Percentiles rank a stretch among this genome's conserved stretches.
Evolutionary conservation across 2,329 filamentous ascomycete genomes (phyloP).

Genomic region (Cryphonectria nitschkei): DNA sequence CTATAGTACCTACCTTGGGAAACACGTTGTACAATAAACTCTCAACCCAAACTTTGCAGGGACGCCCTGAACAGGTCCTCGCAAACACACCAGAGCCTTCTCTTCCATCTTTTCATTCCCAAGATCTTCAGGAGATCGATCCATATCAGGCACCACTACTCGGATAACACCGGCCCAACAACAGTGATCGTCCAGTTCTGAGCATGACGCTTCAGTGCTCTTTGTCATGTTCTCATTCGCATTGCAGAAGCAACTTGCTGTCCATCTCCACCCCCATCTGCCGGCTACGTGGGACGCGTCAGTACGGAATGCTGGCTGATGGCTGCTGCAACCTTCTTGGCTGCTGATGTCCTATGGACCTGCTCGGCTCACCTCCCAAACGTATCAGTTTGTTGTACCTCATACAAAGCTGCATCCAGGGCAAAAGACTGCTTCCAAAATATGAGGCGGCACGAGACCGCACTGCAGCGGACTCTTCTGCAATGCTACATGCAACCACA

Average conservation of each 20-base stretch:
- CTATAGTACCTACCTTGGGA: not conserved
- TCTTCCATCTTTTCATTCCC: not conserved
- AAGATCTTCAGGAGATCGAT: not conserved
- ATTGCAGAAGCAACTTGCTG: not conserved
- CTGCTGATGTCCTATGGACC: not conserved
- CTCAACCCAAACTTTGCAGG: not conserved
- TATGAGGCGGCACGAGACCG: conserved; percentile 10
- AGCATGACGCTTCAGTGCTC: not conserved
- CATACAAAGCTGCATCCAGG: not conserved
- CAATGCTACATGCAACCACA: conserved; percentile 15
- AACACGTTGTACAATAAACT: not conserved
- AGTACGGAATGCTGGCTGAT: not conserved
- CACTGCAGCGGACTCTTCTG: conserved; percentile 4
- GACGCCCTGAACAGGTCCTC: too few relatives aligned
- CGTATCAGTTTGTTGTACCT: not conserved
- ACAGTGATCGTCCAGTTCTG: not conserved
- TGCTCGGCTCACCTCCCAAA: not conserved
- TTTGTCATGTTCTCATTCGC: not conserved
- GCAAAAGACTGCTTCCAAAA: not conserved
- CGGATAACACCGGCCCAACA: not conserved
- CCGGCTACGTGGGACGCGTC: not conserved
- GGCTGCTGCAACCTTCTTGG: not conserved
- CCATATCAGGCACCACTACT: not conserved
- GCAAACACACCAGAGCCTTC: too few relatives aligned
- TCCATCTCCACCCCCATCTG: not conserved